These are phyloP conservation scores for Leishmania martiniquensis DNA, from an alignment of 208 protist genomes.

Conservation along the genomic window DNA sequence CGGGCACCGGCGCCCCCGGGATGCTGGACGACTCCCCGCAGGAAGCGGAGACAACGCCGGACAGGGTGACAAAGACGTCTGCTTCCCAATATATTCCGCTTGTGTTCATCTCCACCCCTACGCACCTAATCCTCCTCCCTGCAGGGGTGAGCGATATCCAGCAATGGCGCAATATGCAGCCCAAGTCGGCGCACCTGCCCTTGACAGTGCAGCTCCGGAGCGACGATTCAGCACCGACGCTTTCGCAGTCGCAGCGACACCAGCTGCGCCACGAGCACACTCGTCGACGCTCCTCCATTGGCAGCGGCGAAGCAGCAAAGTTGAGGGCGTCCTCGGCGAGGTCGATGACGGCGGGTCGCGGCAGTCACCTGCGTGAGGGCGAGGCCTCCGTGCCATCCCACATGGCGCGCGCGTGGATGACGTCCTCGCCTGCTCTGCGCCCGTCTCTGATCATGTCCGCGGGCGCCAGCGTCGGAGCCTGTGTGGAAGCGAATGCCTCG, in stretches of 20 bases:
- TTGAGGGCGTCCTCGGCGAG: neutral
- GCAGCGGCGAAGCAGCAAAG: neutral
- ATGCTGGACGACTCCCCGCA: neutral
- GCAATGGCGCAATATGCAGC: slow-evolving; percentile 31
- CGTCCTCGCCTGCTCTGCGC: neutral
- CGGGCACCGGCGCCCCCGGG: neutral
- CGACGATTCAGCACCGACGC: neutral
- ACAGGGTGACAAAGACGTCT: neutral
- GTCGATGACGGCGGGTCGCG: neutral
- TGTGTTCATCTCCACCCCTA: slow-evolving; percentile 29
- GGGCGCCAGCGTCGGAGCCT: neutral
- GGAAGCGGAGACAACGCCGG: neutral
- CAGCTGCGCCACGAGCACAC: neutral
- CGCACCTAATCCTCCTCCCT: slow-evolving; percentile 30
- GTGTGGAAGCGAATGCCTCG: neutral
- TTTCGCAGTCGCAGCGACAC: neutral
- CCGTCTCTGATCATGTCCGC: neutral
- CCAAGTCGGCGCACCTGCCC: slow-evolving; percentile 30
- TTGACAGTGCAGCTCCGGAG: slow-evolving; percentile 28
- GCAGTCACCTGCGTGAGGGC: neutral
- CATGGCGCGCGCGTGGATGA: neutral
- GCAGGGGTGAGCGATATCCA: slow-evolving; percentile 20
- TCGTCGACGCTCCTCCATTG: neutral
- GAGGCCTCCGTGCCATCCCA: neutral
- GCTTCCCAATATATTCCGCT: slow-evolving; percentile 8